Conservation (phyloP, 2,329 filamentous ascomycete genomes). For the Rugonectria rugulosa region DNA sequence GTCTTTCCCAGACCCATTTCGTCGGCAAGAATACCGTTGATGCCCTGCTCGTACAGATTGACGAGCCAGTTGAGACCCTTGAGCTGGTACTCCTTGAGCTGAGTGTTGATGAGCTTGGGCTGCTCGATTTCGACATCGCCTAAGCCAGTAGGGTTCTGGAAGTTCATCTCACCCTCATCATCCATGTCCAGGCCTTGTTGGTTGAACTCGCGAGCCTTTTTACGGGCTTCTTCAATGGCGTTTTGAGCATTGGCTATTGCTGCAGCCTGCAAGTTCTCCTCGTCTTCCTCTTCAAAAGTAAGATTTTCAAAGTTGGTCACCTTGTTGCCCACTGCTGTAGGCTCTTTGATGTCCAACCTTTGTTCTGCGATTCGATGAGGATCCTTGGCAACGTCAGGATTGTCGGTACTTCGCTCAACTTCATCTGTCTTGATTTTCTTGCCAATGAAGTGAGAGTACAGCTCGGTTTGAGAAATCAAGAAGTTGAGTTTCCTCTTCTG, state of each 20-base stretch:
- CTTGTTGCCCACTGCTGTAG: constrained; percentile 67
- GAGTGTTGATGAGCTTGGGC: constrained; percentile 89
- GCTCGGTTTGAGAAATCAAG: constrained; percentile 96
- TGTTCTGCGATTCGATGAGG: constrained; percentile 50
- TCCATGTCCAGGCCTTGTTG: constrained; percentile 74
- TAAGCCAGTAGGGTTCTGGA: constrained; percentile 96
- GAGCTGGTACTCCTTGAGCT: constrained; percentile 97
- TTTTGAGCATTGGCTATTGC: constrained; percentile 96
- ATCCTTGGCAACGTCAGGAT: constrained; percentile 71
- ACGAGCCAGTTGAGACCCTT: constrained; percentile 99
- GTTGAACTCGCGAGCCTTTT: constrained; percentile 93
- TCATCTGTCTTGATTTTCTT: constrained; percentile 99
- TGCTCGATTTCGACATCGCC: constrained; percentile 95
- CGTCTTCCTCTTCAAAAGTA: constrained; percentile 95
- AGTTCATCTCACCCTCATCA: constrained; percentile 98
- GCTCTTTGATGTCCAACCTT: constrained; percentile 59
- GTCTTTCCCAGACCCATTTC: constrained; percentile 99
- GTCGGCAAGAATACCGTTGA: constrained; percentile 98
- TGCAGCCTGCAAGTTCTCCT: constrained; percentile 79
- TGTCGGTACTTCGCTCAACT: constrained; percentile 88
- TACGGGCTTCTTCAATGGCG: constrained; percentile 92
- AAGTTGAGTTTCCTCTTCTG: constrained; percentile 99
- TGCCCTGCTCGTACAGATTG: constrained; percentile 98
- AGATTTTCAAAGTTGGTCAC: constrained; percentile 95
- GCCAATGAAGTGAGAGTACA: constrained; percentile 99